Evolutionary conservation across 2,329 filamentous ascomycete species (phyloP), one percentile per base, ranked within the genome.

Genomic region (Hypoxylon rubiginosum): DNA sequence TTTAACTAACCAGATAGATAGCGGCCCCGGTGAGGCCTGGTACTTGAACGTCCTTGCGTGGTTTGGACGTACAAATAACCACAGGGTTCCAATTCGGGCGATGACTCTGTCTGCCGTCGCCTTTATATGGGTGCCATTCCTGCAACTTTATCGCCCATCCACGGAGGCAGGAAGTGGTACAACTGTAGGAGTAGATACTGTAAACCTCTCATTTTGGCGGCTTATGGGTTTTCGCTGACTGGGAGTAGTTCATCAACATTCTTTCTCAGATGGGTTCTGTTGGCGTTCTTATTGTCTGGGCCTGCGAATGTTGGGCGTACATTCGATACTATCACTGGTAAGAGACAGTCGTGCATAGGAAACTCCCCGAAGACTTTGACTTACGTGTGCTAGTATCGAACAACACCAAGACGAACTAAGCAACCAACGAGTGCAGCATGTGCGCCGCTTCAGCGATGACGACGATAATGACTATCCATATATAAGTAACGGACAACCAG

Each of bases 51-150:
- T 70, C 0, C 64, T 79, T n/a, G 74, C 76, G 0, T 77, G 71
- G 66, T 72, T 79, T 21, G 77, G 76, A 2, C 72, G 70, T 58
- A 79, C 75, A 1, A 77, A 76, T 39, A 64, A 66, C 3, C 68
- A 69, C 36, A 74, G 72, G 26, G 79, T 82, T 7, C 80, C 80
- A 0, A 72, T 79, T 52, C 72, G 78, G 1, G 79, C 80, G 1
- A 76, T 82, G 67, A 68, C 80, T 7, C 70, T 80, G 19, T 81
- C 80, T 1, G 75, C 78, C 1, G 51, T 79, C 4, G 55, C 64
- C 30, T 81, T 82, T 54, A 72, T 75, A 57, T 82, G 80, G 80
- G 76, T 82, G 9, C 81, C 80, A 2, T 82, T 82, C 50, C 62
- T 82, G 19, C 78, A 80, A 51, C 73, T 82, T 11, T 21, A 49